A percentile compares a stretch with the other conserved stretches of the same genome.
Conservation (phyloP, 305 asterid species). For the Fraxinus angustifolia region DNA sequence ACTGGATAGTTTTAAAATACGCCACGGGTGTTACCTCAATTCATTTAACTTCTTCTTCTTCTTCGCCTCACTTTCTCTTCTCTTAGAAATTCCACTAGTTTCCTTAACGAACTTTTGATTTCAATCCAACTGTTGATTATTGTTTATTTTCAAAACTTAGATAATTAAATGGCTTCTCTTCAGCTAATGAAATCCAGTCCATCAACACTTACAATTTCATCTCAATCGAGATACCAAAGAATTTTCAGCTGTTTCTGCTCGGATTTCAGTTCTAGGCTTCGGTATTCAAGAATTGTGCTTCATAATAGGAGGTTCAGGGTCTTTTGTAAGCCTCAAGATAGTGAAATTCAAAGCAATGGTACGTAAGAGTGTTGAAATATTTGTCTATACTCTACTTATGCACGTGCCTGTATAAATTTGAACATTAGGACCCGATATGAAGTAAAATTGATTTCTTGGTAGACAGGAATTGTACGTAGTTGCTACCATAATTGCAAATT, state of each 20-base stretch:
- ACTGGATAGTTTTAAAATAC: constrained; percentile 33
- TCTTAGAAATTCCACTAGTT: neutral
- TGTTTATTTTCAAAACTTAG: neutral
- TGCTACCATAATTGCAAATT: neutral
- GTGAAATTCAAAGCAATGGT: constrained; percentile 58
- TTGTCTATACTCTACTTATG: neutral
- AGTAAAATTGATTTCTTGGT: neutral
- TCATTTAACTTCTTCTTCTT: neutral
- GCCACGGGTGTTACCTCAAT: constrained; percentile 23
- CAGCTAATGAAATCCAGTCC: constrained; percentile 57
- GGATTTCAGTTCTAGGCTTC: constrained; percentile 32
- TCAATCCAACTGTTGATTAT: neutral
- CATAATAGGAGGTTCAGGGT: constrained; percentile 38
- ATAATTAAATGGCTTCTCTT: constrained; percentile 48
- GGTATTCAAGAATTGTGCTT: constrained; percentile 28
- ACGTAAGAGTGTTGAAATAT: constrained; percentile 4
- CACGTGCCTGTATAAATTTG: neutral
- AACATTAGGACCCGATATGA: neutral
- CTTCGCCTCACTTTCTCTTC: constrained; percentile 15
- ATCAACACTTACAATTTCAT: constrained; percentile 11
- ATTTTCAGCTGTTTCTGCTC: constrained; percentile 34
- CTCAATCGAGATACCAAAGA: constrained; percentile 30
- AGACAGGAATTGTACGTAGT: neutral
- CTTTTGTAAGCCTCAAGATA: constrained; percentile 51
- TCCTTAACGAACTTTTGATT: neutral